A percentile compares a stretch with the other conserved stretches of the same genome.
These are phyloP conservation scores for Salix suchowensis DNA, from an alignment of 345 rosid species.

Conservation along the genomic window DNA sequence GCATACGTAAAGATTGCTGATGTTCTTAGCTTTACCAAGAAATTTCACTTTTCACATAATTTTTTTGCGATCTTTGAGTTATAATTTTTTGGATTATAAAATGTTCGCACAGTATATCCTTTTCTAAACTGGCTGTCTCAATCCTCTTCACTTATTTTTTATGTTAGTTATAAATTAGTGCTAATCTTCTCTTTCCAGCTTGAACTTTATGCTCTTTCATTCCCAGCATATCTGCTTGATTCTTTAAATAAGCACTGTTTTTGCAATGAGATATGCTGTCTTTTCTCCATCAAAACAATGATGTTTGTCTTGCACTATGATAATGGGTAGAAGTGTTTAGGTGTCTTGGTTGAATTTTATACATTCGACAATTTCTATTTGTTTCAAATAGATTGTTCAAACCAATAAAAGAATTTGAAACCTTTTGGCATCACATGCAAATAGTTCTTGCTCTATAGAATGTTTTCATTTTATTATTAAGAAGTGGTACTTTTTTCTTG, in stretches of 20 bases:
- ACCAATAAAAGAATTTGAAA: not conserved
- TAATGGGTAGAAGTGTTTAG: not conserved
- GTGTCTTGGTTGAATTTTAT: not conserved
- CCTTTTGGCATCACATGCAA: not conserved
- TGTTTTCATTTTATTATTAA: not conserved
- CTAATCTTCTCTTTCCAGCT: not conserved
- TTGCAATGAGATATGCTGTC: not conserved
- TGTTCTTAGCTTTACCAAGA: not conserved
- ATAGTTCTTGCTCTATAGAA: not conserved
- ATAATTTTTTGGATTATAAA: not conserved
- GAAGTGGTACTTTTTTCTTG: not conserved
- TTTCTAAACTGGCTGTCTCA: not conserved
- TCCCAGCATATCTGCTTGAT: not conserved
- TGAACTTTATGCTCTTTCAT: not conserved
- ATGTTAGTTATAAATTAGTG: not conserved
- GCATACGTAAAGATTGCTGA: not conserved
- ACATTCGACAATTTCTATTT: conserved; percentile 1
- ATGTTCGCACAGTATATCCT: not conserved
- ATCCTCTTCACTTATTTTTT: not conserved
- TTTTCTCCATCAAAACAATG: not conserved
- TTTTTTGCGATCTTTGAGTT: not conserved
- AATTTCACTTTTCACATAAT: not conserved
- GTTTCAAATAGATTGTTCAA: not conserved
- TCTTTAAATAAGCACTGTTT: not conserved
- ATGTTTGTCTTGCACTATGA: not conserved